Base-by-base conservation (phyloP, 179 eudicot genomes). In the Sideroxylon spinosum region DNA sequence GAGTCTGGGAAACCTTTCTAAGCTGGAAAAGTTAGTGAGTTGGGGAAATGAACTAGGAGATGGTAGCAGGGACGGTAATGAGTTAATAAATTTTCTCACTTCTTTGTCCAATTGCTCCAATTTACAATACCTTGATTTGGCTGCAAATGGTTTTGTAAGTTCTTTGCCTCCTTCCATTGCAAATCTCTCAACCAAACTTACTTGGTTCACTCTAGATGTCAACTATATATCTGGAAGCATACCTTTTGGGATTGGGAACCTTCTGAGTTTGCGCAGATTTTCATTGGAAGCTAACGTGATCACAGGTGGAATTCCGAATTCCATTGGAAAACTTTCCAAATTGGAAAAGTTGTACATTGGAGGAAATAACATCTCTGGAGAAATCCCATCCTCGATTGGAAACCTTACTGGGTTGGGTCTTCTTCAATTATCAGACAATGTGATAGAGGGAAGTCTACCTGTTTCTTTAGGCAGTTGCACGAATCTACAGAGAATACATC, bases 181-280 rank as follows among this genome's bases (percentile, higher is more conserved):
- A 7, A 78, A 78, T 60, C 66, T 78, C 26, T 78, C 81, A 16
- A 71, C 68, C 52, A 61, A 60, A 2, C 17, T 78, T 13, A 61
- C 37, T 0, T 6, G 3, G 9, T 16, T 78, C 10, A 2, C 17
- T 49, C 2, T 73, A 9, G 68, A 37, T 0, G 0, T 0, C 8
- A 78, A 78, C 37, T 20, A 14, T 29, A 7, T 78, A 16, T 6
- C 19, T 26, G 62, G 81, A 28, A 71, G 8, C 50, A 78, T 82
- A 28, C 85, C 85, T 2, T 23, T 0, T 12, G 81, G 63, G 7
- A 82, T 78, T 4, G 72, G 56, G 5, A 82, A 76, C 7, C 82
- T 82, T 6, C 53, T 76, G 1, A 60, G 7, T 50, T 29, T 81
- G 44, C 32, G 6, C 1, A 53, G 16, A 4, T 19, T 81, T 14